Conservation (phyloP, 257 asterid species). For the Lithospermum erythrorhizon region DNA sequence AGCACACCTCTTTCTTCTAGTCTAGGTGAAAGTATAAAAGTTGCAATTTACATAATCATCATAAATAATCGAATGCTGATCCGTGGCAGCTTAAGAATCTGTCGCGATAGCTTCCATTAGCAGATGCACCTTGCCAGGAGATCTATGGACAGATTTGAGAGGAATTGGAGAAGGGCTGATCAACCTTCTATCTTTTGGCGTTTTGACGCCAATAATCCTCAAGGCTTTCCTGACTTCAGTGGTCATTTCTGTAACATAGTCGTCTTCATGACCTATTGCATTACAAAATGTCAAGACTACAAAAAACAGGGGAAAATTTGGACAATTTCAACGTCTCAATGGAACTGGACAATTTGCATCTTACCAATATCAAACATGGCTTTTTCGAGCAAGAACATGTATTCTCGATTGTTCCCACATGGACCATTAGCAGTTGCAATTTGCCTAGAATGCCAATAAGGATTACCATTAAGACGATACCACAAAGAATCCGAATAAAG, state of each 20-base stretch:
- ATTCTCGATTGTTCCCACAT: slow-evolving; percentile 78
- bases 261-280: slow-evolving; percentile 58
- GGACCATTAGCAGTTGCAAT: slow-evolving; percentile 91
- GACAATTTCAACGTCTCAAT: background rate
- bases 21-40: background rate
- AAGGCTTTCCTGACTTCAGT: slow-evolving; percentile 74
- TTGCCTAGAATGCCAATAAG: slow-evolving; percentile 23
- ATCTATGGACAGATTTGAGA: slow-evolving; percentile 25
- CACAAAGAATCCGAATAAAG: background rate
- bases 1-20: too few relatives aligned
- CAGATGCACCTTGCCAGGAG: slow-evolving; percentile 31
- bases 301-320: background rate
- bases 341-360: background rate
- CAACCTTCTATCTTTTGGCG: slow-evolving; percentile 30
- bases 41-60: too few relatives aligned
- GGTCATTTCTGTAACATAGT: slow-evolving; percentile 62
- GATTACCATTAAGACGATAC: too few relatives aligned
- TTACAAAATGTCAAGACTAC: too few relatives aligned
- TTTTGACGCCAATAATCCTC: slow-evolving; percentile 18
- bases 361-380: slow-evolving; percentile 74
- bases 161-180: slow-evolving; percentile 19
- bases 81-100: slow-evolving; percentile 6
- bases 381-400: slow-evolving; percentile 70
- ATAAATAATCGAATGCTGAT: too few relatives aligned
- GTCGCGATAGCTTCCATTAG: slow-evolving; percentile 32